Evolutionary conservation across 495 filamentous ascomycete species (phyloP).

Genomic region (Tuber borchii): DNA sequence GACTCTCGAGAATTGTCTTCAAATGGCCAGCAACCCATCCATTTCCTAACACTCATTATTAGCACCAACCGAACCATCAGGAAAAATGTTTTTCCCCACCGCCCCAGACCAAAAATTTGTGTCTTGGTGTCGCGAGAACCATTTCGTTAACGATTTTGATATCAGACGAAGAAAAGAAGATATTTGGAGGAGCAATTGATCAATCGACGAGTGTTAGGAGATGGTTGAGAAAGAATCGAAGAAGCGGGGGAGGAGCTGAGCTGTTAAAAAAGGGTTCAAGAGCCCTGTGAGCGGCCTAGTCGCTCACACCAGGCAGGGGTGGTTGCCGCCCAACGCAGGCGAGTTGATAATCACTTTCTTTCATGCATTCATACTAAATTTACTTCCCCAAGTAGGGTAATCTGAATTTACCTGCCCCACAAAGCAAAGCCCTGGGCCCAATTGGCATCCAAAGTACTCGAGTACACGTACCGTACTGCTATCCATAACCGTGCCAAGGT

Average conservation of each 20-base stretch:
- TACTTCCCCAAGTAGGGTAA: too few species aligned
- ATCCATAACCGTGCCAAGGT: too few species aligned
- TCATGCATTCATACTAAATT: too few species aligned
- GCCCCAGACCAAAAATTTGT: constrained; percentile 57
- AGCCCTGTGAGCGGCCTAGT: not conserved
- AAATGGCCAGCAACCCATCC: constrained; percentile 61
- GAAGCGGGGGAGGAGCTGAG: not conserved
- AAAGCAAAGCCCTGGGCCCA: too few species aligned
- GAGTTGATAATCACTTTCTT: too few species aligned
- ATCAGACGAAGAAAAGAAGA: not conserved
- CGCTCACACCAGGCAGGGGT: not conserved
- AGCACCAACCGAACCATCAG: not conserved
- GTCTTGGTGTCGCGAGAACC: constrained; percentile 29
- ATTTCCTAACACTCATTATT: constrained; percentile 17
- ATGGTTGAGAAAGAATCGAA: not conserved
- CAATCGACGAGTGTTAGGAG: not conserved
- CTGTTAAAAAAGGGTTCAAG: not conserved
- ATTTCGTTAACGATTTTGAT: constrained; percentile 10
- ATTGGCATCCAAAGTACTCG: too few species aligned
- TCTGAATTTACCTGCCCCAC: too few species aligned
- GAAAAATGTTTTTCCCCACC: constrained; percentile 42
- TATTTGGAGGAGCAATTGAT: not conserved
- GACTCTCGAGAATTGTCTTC: constrained; percentile 54
- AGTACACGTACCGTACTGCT: too few species aligned
- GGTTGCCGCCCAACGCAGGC: not conserved